Base-by-base conservation (phyloP, 441 rosid species). In the Gossypium gossypioides region DNA sequence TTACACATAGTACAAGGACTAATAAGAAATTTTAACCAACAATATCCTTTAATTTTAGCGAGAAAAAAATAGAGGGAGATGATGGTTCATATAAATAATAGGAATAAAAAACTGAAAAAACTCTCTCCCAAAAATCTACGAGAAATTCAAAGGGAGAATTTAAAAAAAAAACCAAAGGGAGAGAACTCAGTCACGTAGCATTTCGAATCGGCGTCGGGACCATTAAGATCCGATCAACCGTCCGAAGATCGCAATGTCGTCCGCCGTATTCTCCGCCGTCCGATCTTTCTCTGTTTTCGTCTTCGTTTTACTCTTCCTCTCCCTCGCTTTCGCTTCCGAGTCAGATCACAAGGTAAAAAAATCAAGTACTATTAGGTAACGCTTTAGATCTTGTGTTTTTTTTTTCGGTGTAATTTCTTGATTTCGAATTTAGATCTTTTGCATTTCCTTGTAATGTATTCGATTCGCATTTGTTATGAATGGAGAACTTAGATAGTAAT, bases 271-370 rank as follows among this genome's bases (percentile, higher is more conserved):
- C 81, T 37, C 79, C 78, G 32, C 78, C 77, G 51, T 74, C 81
- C 72, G 84, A 64, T 75, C 76, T 66, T 74, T 83, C 61, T 55
- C 68, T 44, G 74, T 79, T 68, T 21, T 75, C 50, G 3, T 58
- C 61, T 51, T 67, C 80, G 1, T 82, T 16, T 59, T 83, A 57
- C 56, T 87, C 75, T 59, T 82, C 59, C 48, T 84, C 57, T 75
- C 85, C 13, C 80, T 79, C 25, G 81, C 82, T 29, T 74, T 86
- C 64, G 93, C 94, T 71, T 86, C 97, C 71, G 99, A 92, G 82
- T 88, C 94, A 66, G 98, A 93, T 90, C 99, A 96, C 91, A 93
- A 88, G 97, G 99, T 88, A 71, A 76, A 57, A 57, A 50, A 3
- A 4, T 44, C 51, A 12, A 25, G 22, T 56, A 12, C 16, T 37